Conservation (phyloP, 2,329 filamentous ascomycete species). For the Lecanicillium sp. region DNA sequence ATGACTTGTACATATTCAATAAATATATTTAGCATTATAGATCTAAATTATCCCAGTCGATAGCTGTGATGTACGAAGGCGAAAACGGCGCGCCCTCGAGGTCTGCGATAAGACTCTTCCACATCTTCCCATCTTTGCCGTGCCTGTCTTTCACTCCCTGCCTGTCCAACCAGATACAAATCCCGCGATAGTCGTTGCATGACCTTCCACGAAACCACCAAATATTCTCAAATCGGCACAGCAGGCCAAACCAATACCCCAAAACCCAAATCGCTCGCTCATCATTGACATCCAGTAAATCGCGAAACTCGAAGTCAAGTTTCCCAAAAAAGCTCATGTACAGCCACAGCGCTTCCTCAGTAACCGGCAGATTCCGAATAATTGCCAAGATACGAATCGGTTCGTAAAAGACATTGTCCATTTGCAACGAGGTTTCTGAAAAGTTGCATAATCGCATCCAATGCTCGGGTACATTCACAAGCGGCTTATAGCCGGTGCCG, state of each 20-base stretch:
- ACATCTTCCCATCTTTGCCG: constrained; percentile 12
- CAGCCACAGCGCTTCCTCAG: constrained; percentile 10
- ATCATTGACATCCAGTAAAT: constrained; percentile 11
- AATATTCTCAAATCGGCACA: constrained; percentile 14
- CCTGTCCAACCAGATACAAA: constrained; percentile 12
- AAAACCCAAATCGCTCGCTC: constrained; percentile 17
- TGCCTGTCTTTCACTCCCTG: constrained; percentile 8
- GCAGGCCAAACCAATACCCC: constrained; percentile 16
- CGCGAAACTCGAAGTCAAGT: constrained; percentile 13
- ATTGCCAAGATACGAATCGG: constrained; percentile 11
- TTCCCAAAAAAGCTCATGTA: constrained; percentile 15
- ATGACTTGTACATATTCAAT: too few species aligned
- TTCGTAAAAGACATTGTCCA: constrained; percentile 8
- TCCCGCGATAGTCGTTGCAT: constrained; percentile 11
- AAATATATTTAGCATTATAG: too few species aligned
- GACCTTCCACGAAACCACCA: constrained; percentile 16
- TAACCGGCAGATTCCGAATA: constrained; percentile 7
- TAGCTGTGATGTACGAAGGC: background rate
- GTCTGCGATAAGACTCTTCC: constrained; percentile 14
- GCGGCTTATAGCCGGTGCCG: constrained; percentile 2
- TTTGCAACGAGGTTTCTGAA: constrained; percentile 3
- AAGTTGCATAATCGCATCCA: constrained; percentile 11
- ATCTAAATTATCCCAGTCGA: too few species aligned
- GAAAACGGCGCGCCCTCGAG: constrained; percentile 10
- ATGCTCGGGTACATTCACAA: constrained; percentile 6